Evolutionary conservation across 257 asterid genomes (phyloP), one percentile per base, ranked within the genome.

Genomic region (Salvia splendens): DNA sequence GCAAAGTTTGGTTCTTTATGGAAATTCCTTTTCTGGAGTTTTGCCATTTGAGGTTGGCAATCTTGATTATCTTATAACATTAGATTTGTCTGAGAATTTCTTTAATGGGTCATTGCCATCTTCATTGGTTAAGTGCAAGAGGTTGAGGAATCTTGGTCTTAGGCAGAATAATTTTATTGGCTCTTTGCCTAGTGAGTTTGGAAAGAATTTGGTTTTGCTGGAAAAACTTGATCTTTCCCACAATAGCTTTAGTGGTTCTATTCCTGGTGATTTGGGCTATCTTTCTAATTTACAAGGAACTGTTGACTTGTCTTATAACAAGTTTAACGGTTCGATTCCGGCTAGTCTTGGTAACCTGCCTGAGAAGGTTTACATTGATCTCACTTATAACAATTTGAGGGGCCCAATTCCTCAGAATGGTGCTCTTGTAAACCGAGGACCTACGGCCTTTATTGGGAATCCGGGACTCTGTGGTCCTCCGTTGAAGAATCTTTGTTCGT

Each of bases 391-490:
- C 75, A 72, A 81, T 30, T 73, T 93, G 38, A 93, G 80, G 1
- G 99, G 99, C 6, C 87, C 93, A 40, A 88, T 93, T 73, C 99
- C 99, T 5, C 94, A 90, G 78, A 85, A 69, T 73, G 97, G 99
- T 38, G 90, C 96, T 69, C 64, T 93, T 8, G 82, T 86, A 32
- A 90, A 86, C 42, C 71, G 95, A 81, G 97, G 97, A 16, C 99
- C 99, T 11, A 93, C 97, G 0, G 97, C 99, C 17, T 93, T 93
- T 69, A 77, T 90, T 43, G 97, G 95, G 45, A 93, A 93, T 70
- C 89, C 85, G 12, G 79, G 83, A 7, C 94, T 93, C 12, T 93
- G 99, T 76, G 99, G 99, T 35, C 90, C 94, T 67, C 99, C 97
- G 0, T 74, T 93, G 83, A 86, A 81, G 56, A 82, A 83, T 4